phyloP scores from a whole-genome alignment of 2,329 filamentous ascomycete species.

The Eutypella sp. region DNA sequence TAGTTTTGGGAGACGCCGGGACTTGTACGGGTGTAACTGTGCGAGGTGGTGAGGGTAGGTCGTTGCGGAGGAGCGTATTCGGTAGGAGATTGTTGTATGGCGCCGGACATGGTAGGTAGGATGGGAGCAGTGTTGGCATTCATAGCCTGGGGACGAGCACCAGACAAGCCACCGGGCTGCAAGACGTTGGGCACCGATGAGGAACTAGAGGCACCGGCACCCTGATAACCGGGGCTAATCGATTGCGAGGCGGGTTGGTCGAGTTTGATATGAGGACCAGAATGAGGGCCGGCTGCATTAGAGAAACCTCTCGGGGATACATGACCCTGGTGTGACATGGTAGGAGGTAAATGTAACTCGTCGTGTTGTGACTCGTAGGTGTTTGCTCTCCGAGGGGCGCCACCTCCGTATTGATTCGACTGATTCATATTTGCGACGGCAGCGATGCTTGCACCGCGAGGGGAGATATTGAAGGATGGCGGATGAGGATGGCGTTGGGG shows the following conservation, averaged over 20 bases:
- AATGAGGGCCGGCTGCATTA: constrained; percentile 35
- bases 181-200: constrained; percentile 53
- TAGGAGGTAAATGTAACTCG: constrained; percentile 50
- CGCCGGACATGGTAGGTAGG: constrained; percentile 41
- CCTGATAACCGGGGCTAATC: constrained; percentile 35
- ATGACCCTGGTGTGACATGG: constrained; percentile 38
- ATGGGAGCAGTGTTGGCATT: constrained; percentile 41
- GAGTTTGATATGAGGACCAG: constrained; percentile 47
- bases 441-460: constrained; percentile 11
- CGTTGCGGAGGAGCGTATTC: constrained; percentile 56
- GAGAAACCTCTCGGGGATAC: constrained; percentile 44
- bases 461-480: no score
- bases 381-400: constrained; percentile 32
- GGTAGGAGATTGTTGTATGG: constrained; percentile 33
- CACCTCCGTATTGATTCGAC: constrained; percentile 28
- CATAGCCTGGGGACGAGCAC: constrained; percentile 31
- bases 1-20: constrained; percentile 53
- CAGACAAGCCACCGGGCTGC: constrained; percentile 47
- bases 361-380: constrained; percentile 40
- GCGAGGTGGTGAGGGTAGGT: constrained; percentile 58
- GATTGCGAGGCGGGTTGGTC: constrained; percentile 35
- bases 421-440: constrained; percentile 31
- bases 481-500: no score
- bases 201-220: constrained; percentile 20
- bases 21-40: constrained; percentile 81